Base-by-base conservation (phyloP, 352 stramenopile genomes). In the Globisporangium splendens region DNA sequence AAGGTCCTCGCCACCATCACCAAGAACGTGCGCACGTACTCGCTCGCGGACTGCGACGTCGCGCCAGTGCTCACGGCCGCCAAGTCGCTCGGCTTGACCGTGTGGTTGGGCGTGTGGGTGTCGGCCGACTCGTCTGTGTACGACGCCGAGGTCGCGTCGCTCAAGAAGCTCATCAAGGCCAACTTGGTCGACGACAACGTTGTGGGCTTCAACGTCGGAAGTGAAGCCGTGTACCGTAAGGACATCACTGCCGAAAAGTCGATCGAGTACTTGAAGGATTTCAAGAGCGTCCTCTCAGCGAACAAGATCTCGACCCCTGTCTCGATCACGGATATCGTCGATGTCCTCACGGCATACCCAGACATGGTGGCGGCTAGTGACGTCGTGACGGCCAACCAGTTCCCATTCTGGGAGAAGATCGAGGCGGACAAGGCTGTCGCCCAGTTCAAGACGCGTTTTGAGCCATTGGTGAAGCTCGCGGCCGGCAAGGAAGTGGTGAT, bases 71-170 rank as follows among this genome's bases (percentile, higher is more conserved):
- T 94, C 35, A 85, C 49, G 31, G 66, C 59, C 17, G 85, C 85
- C 61, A 94, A 94, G 72, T 60, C 77, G 12, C 53, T 85, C 33
- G 75, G 67, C 24, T 54, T 94, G 35, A 93, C 80, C 0, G 82
- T 92, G 49, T 93, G 83, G 83, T 72, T 94, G 42, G 84, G 85
- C 41, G 79, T 94, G 62, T 94, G 85, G 85, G 83, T 94, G 42
- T 79, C 83, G 10, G 76, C 76, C 50, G 77, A 91, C 70, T 51
- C 46, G 41, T 75, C 50, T 15, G 77, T 90, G 14, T 90, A 86
- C 63, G 60, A 88, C 21, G 73, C 69, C n/a, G 85, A 94, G 62
- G 72, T 93, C 33, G 61, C 54, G 41, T 70, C 72, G 39, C 74
- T 87, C 64, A 77, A 93, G 62, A 55, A 81, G 63, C 72, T 94